These are phyloP conservation scores for Amylostereum chailletii DNA, from an alignment of 1,284 basidiomycete genomes.

Conservation along the genomic window DNA sequence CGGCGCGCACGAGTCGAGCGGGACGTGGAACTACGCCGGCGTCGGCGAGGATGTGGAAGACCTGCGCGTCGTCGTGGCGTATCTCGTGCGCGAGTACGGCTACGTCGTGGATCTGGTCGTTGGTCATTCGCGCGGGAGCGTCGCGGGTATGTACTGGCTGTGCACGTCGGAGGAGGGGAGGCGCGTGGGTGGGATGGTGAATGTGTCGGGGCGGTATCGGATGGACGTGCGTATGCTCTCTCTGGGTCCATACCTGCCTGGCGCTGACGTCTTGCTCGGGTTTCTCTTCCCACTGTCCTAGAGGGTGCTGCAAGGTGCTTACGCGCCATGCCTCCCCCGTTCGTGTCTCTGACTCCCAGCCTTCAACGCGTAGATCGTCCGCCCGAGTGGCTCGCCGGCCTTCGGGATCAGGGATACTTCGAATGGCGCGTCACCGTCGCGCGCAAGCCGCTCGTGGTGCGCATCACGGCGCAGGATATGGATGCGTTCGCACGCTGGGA, in stretches of 20 bases:
- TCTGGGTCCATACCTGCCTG: not conserved
- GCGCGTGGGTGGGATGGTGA: slow-evolving; percentile 50
- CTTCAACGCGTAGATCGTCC: too few relatives aligned
- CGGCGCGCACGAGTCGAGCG: slow-evolving; percentile 68
- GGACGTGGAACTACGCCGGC: slow-evolving; percentile 50
- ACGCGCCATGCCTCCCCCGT: not conserved
- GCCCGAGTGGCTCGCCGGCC: slow-evolving; percentile 19
- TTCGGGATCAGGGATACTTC: slow-evolving; percentile 49
- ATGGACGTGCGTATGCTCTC: slow-evolving; percentile 48
- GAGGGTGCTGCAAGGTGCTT: slow-evolving; percentile 15
- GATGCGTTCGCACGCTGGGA: slow-evolving; percentile 54
- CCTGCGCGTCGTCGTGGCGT: slow-evolving; percentile 52
- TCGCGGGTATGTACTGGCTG: slow-evolving; percentile 60
- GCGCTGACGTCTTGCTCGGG: slow-evolving; percentile 6
- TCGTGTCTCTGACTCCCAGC: too few relatives aligned
- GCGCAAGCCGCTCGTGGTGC: slow-evolving; percentile 40
- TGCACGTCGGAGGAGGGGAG: slow-evolving; percentile 49
- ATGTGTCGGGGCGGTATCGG: slow-evolving; percentile 64
- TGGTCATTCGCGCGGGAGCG: slow-evolving; percentile 66
- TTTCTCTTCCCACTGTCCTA: slow-evolving; percentile 1
- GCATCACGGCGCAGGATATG: slow-evolving; percentile 48
- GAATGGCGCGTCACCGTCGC: slow-evolving; percentile 55
- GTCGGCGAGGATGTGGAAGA: slow-evolving; percentile 56
- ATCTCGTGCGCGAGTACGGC: slow-evolving; percentile 46
- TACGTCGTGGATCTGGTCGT: slow-evolving; percentile 62